phyloP scores from a whole-genome alignment of 2,329 filamentous ascomycete genomes.

The Aspergillus thermomutatus region DNA sequence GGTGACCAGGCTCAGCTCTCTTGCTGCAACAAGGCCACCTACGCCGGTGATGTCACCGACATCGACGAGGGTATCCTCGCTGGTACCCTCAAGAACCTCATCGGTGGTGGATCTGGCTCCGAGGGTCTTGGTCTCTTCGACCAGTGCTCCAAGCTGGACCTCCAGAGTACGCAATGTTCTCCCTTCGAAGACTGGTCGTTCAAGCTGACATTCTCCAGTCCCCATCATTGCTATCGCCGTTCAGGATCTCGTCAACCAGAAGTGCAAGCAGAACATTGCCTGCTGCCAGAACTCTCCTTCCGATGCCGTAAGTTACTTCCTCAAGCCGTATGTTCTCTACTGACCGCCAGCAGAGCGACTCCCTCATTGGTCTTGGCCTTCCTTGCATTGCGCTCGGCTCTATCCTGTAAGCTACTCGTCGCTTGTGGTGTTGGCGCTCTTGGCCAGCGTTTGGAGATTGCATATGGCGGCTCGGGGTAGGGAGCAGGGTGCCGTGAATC shows the following conservation, averaged over 20 bases:
- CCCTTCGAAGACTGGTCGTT: too few relatives aligned
- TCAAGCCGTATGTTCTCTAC: conserved; percentile 27
- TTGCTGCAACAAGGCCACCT: conserved; percentile 40
- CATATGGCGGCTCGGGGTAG: conserved; percentile 9
- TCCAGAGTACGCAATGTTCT: conserved; percentile 26
- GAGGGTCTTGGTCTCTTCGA: conserved; percentile 38
- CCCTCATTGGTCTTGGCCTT: conserved; percentile 34
- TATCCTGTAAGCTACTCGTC: conserved; percentile 31
- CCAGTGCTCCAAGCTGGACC: conserved; percentile 40
- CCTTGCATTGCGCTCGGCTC: conserved; percentile 39
- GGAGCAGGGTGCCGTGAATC: conserved; percentile 12
- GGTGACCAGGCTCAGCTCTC: conserved; percentile 37
- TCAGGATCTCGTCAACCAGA: conserved; percentile 35
- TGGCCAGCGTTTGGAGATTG: background rate
- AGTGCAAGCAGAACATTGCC: conserved; percentile 41
- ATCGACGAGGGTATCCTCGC: conserved; percentile 31
- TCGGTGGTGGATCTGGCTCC: conserved; percentile 32
- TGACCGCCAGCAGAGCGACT: conserved; percentile 19
- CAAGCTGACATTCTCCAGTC: conserved; percentile 14
- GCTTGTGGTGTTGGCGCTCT: background rate
- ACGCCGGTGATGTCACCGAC: conserved; percentile 33
- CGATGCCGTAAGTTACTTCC: conserved; percentile 30
- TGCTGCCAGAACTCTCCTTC: conserved; percentile 37
- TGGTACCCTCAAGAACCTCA: conserved; percentile 32
- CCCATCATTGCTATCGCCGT: conserved; percentile 26